Evolutionary conservation across 192 early-diverging fungal species (phyloP).

Genomic region (Allomyces javanicus): DNA sequence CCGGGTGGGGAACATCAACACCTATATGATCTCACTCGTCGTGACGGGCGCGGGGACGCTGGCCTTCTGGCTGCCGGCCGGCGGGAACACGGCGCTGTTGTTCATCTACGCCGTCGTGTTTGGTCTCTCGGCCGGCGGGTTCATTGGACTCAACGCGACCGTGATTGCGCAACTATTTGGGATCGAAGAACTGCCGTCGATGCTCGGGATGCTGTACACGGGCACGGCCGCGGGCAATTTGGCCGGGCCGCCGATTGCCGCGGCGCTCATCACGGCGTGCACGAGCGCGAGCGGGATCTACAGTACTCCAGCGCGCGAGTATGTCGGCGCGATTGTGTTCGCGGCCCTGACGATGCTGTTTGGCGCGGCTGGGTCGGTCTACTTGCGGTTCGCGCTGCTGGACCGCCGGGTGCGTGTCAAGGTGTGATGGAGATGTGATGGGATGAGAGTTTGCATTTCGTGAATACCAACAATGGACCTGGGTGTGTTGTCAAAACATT

Average conservation of each 20-base stretch:
- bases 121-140: background rate
- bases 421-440: too few relatives aligned
- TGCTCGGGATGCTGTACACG: background rate
- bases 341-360: background rate
- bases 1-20: background rate
- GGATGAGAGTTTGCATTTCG: too few relatives aligned
- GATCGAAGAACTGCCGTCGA: background rate
- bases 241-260: background rate
- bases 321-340: background rate
- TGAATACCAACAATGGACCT: too few relatives aligned
- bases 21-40: background rate
- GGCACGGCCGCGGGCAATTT: background rate
- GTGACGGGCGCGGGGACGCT: background rate
- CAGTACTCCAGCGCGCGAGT: background rate
- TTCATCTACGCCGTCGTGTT: background rate
- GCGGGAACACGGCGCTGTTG: background rate
- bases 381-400: background rate
- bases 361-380: background rate
- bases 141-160: background rate
- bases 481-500: too few relatives aligned
- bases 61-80: background rate
- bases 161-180: background rate
- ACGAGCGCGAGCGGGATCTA: background rate
- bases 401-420: background rate
- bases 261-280: background rate